Evolutionary conservation across 116 monocot genomes (phyloP).

Genomic region (Posidonia oceanica): DNA sequence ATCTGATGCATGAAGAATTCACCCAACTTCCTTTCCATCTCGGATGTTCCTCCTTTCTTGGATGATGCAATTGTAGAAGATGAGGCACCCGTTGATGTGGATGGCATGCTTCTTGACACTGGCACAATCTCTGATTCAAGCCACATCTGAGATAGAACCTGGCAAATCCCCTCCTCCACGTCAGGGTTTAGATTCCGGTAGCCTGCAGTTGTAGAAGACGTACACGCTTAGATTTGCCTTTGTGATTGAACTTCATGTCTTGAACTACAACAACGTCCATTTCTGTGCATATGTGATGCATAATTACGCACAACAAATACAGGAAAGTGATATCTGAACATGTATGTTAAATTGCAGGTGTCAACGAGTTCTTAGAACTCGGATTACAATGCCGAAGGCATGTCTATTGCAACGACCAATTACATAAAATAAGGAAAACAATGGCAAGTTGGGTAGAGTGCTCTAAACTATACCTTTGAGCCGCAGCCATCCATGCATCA

Average conservation of each 20-base stretch:
- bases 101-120: conserved; percentile 21
- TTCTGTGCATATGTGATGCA: no score
- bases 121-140: conserved; percentile 85
- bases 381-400: no score
- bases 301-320: no score
- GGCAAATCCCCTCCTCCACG: conserved; percentile 95
- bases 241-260: no score
- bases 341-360: no score
- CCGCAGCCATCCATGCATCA: conserved; percentile 97
- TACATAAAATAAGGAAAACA: no score
- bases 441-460: no score
- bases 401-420: no score
- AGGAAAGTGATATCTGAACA: no score
- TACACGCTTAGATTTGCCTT: not conserved
- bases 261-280: no score
- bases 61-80: conserved; percentile 39
- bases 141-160: conserved; percentile 89
- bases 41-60: conserved; percentile 60
- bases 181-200: conserved; percentile 70
- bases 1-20: conserved; percentile 94
- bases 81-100: conserved; percentile 32
- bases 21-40: conserved; percentile 75
- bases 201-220: conserved; percentile 18
- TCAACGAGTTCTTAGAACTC: no score
- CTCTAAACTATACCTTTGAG: conserved; percentile 52